Conservation (phyloP, 257 asterid genomes). For the Nyctanthes arbortristis region DNA sequence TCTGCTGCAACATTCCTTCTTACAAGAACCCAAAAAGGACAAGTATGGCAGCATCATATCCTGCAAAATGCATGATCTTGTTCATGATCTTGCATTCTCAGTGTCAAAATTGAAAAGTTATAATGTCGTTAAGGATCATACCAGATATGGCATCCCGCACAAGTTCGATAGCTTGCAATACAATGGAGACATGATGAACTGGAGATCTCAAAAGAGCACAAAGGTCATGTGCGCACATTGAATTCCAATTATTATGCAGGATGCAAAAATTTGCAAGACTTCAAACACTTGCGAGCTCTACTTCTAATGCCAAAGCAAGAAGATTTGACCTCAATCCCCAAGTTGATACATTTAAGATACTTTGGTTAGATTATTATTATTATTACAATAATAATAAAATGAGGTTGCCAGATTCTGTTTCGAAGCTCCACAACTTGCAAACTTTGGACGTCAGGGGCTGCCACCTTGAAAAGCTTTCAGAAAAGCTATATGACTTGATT, state of each 20-base stretch:
- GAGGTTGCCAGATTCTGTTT: no score
- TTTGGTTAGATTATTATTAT: no score
- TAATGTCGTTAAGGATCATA: background rate
- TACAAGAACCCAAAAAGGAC: no score
- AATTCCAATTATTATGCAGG: slow-evolving; percentile 8
- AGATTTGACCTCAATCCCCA: no score
- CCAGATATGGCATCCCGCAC: background rate
- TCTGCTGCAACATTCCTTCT: no score
- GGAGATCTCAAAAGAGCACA: background rate
- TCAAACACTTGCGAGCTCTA: no score
- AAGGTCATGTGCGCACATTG: slow-evolving; percentile 16
- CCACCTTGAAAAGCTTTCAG: background rate
- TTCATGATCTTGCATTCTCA: slow-evolving; percentile 35
- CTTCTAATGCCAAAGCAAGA: no score
- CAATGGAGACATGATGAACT: background rate
- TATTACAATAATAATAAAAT: no score
- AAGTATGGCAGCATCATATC: background rate
- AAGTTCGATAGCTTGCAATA: background rate
- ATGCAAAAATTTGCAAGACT: no score
- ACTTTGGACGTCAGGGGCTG: background rate
- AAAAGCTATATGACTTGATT: slow-evolving; percentile 20
- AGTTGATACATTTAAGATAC: no score
- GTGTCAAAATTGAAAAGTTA: slow-evolving; percentile 13
- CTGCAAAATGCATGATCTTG: slow-evolving; percentile 1
- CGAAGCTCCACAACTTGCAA: slow-evolving; percentile 28